Evolutionary conservation across 2,329 filamentous ascomycete genomes (phyloP).

Genomic region (Tolypocladium paradoxum): DNA sequence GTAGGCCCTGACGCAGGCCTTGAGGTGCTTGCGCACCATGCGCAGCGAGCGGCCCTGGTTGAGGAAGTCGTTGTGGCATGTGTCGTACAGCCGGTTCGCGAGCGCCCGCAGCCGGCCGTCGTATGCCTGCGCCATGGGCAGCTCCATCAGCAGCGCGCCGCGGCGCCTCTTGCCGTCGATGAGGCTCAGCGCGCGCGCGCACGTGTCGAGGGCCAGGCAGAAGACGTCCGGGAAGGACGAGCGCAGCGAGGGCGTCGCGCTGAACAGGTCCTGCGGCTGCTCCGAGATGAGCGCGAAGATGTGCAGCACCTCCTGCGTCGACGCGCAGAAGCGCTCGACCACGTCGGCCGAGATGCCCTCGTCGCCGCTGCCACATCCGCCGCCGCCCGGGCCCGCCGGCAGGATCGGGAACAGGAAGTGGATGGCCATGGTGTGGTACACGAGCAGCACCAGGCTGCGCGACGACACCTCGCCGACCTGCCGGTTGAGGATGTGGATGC

Average conservation of each 20-base stretch:
- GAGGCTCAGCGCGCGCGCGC: conserved; percentile 16
- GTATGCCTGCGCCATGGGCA: conserved; percentile 11
- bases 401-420: conserved; percentile 20
- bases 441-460: conserved; percentile 15
- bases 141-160: conserved; percentile 8
- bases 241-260: conserved; percentile 9
- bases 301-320: conserved; percentile 16
- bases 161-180: conserved; percentile 10
- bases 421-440: conserved; percentile 22
- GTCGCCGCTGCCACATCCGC: too few relatives aligned
- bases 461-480: conserved; percentile 13
- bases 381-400: conserved; percentile 6
- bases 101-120: conserved; percentile 13
- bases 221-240: conserved; percentile 16
- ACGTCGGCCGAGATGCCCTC: conserved; percentile 11
- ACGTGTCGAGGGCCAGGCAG: conserved; percentile 20
- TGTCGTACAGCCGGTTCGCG: conserved; percentile 13
- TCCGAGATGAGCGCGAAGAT: conserved; percentile 11
- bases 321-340: conserved; percentile 17
- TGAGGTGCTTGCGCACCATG: conserved; percentile 17
- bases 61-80: conserved; percentile 17
- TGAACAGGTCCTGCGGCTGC: conserved; percentile 10
- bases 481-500: conserved; percentile 11
- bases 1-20: conserved; percentile 13
- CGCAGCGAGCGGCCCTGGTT: conserved; percentile 13